Evolutionary conservation across 2,329 filamentous ascomycete species (phyloP).

Genomic region (Pseudofabraea citricarpa): DNA sequence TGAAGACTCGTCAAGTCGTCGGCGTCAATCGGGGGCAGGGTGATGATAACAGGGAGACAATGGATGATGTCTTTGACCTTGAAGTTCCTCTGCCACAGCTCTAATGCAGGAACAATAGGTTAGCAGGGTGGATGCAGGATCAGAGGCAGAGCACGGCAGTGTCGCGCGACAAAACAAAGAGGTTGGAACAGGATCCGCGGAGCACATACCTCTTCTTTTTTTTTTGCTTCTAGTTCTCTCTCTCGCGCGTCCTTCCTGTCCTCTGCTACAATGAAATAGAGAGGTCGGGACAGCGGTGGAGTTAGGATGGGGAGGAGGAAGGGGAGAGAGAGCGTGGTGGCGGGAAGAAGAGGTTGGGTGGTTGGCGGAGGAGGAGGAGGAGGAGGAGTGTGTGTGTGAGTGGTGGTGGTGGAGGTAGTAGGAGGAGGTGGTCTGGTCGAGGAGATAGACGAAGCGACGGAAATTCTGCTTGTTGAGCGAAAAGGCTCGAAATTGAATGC

Average conservation of each 20-base stretch:
- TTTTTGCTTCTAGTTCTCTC: not conserved
- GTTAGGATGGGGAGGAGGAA: conserved; percentile 9
- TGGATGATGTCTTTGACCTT: conserved; percentile 12
- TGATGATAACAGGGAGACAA: conserved; percentile 5
- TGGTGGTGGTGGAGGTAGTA: conserved; percentile 20
- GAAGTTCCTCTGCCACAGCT: conserved; percentile 21
- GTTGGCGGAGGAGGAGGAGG: conserved; percentile 15
- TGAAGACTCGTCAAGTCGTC: conserved; percentile 18
- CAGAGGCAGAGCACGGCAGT: not conserved
- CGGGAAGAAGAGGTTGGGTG: conserved; percentile 18
- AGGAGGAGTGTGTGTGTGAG: conserved; percentile 20
- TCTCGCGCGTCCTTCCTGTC: not conserved
- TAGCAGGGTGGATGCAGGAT: conserved; percentile 1
- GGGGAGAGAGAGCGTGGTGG: conserved; percentile 13
- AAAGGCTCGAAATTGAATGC: not conserved
- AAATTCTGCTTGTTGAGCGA: not conserved
- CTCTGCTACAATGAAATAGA: conserved; percentile 4
- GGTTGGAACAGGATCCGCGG: not conserved
- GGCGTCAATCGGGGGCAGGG: conserved; percentile 4
- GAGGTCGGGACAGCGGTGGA: conserved; percentile 8
- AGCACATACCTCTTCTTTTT: conserved; percentile 5
- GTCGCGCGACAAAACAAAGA: not conserved
- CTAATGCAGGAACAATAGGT: conserved; percentile 30
- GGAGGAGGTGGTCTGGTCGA: not conserved
- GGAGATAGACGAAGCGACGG: no score